Evolutionary conservation across 2,329 filamentous ascomycete genomes (phyloP).

Genomic region (Gaeumannomyces tritici): DNA sequence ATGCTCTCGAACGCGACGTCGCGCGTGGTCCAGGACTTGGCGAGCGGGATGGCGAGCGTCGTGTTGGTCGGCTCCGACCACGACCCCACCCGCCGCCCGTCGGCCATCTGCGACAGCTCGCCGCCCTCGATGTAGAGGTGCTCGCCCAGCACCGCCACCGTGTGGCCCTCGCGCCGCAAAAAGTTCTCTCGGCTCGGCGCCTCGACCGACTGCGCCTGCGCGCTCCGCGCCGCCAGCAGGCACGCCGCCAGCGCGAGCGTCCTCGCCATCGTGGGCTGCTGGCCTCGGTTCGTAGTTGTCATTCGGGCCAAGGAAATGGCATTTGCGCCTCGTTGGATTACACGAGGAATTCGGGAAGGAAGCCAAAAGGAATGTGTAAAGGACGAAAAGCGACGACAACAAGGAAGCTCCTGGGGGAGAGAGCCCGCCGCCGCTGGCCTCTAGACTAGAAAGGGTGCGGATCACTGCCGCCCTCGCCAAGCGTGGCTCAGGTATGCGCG

Average conservation of each 20-base stretch:
- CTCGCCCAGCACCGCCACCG: conserved; percentile 1
- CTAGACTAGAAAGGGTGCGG: too few relatives aligned
- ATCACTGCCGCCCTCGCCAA: too few relatives aligned
- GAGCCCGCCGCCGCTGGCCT: too few relatives aligned
- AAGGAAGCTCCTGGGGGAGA: too few relatives aligned
- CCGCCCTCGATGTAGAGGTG: conserved; percentile 4
- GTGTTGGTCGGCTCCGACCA: background rate
- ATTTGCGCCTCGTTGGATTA: too few relatives aligned
- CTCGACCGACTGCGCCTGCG: background rate
- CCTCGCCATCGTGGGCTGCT: background rate
- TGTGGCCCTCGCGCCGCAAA: background rate
- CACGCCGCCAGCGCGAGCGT: background rate
- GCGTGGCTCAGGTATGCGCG: too few relatives aligned
- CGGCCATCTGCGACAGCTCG: background rate
- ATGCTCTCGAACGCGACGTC: background rate
- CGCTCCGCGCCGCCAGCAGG: background rate
- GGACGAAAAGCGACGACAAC: too few relatives aligned
- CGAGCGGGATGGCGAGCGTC: conserved; percentile 1
- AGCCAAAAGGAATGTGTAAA: too few relatives aligned
- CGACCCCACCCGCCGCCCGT: background rate
- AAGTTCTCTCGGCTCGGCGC: background rate
- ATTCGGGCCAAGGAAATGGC: too few relatives aligned
- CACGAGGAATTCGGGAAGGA: too few relatives aligned
- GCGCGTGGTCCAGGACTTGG: background rate
- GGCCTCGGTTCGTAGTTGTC: too few relatives aligned